Base-by-base conservation (phyloP, 2,329 filamentous ascomycete genomes). In the Fusarium sp. region DNA sequence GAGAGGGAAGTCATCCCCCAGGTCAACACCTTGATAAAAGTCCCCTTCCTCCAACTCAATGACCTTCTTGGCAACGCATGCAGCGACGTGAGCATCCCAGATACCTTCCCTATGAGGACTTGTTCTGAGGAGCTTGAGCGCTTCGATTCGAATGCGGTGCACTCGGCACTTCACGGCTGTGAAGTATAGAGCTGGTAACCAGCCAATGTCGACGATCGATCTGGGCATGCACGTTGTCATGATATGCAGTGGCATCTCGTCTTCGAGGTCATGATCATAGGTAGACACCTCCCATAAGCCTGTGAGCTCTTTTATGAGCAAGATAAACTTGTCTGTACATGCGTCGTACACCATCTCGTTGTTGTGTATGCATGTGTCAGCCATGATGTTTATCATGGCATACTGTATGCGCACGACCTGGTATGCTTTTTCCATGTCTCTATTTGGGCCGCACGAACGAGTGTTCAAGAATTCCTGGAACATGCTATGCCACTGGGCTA, bases 101-200 rank as follows among this genome's bases (percentile, higher is more conserved):
- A 84, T 77, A 0, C 81, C 81, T 69, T 85, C 83, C 22, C 79
- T 76, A 44, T 82, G 78, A 4, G 72, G 66, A 2, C 69, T 59
- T 2, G 65, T 63, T 20, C 73, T 71, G 0, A 84, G 68, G 1
- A 83, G 61, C 5, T 62, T 68, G 2, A 82, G 68, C 0, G 82
- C 83, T 38, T 82, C 80, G 0, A 77, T 63, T 38, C 85, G 79
- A 11, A 86, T 73, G 6, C 74, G 72, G 43, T 78, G 80, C 4
- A 80, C 73, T 1, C 85, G 82, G 44, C 85, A 87, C 63, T 86
- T 86, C 6, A 83, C 58, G 1, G 83, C 84, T 4, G 79, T 72
- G 63, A 80, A 86, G 63, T 85, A 86, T 5, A 86, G 76, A 0
- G 82, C 80, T 9, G 83, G 77, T 12, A 85, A 78, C 75, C 82